Evolutionary conservation across 345 rosid species (phyloP).

Genomic region (Citrus medica): DNA sequence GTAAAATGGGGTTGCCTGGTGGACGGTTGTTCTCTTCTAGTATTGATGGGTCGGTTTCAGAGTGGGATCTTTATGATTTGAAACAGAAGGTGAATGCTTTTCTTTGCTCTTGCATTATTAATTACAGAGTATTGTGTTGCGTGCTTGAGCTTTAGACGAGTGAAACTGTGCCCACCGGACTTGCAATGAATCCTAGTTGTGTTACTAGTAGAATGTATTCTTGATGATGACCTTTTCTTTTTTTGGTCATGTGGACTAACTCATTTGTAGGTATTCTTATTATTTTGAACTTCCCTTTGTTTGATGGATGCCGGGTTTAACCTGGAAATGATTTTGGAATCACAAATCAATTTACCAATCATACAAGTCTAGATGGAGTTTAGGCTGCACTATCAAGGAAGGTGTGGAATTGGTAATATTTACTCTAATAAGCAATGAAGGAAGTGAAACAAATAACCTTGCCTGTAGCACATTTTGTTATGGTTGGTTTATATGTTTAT

Average conservation of each 20-base stretch:
- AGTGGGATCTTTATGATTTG: slow-evolving; percentile 85
- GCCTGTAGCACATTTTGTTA: background rate
- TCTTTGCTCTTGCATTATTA: background rate
- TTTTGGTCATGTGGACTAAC: background rate
- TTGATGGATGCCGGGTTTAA: background rate
- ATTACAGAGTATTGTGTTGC: background rate
- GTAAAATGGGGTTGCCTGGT: slow-evolving; percentile 47
- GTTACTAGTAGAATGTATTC: background rate
- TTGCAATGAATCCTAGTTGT: background rate
- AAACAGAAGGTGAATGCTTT: slow-evolving; percentile 63
- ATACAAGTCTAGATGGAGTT: background rate
- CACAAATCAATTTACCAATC: background rate
- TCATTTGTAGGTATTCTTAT: background rate
- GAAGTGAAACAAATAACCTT: background rate
- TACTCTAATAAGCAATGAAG: background rate
- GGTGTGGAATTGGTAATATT: background rate
- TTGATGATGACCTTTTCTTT: background rate
- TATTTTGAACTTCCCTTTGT: background rate
- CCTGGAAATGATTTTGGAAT: background rate
- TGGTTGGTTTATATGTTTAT: background rate
- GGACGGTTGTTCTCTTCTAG: slow-evolving; percentile 84
- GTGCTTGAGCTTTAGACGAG: background rate
- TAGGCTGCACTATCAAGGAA: background rate
- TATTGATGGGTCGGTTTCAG: slow-evolving; percentile 79
- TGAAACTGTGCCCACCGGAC: background rate